phyloP scores from a whole-genome alignment of 2,329 filamentous ascomycete genomes.

The Colletotrichum sp. region DNA sequence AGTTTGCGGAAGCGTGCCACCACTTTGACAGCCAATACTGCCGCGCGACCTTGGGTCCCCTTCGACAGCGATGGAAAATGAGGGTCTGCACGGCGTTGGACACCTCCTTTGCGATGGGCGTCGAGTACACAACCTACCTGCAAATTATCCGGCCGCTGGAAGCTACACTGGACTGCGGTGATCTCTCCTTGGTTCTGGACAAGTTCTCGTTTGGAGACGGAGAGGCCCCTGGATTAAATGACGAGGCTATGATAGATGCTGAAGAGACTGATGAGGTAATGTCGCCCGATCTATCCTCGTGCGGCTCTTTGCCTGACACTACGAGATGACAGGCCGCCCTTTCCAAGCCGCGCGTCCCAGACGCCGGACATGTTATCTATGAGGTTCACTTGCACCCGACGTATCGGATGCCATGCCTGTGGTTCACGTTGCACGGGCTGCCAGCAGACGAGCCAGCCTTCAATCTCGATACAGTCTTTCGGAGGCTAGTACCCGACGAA shows the following conservation, averaged over 20 bases:
- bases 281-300: not conserved
- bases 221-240: constrained; percentile 31
- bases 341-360: constrained; percentile 32
- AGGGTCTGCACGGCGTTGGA: constrained; percentile 56
- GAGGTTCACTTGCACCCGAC: constrained; percentile 78
- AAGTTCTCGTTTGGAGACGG: constrained; percentile 47
- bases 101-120: constrained; percentile 43
- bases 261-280: constrained; percentile 58
- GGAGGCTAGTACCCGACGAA: constrained; percentile 70
- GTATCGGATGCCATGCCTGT: constrained; percentile 77
- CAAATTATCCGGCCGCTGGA: constrained; percentile 62
- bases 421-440: constrained; percentile 71
- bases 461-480: constrained; percentile 73
- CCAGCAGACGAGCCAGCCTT: constrained; percentile 60
- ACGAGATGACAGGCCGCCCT: constrained; percentile 42
- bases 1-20: constrained; percentile 71
- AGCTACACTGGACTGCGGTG: constrained; percentile 44
- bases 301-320: not conserved
- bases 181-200: constrained; percentile 51
- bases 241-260: constrained; percentile 53
- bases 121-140: constrained; percentile 56
- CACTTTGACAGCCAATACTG: constrained; percentile 64
- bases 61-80: constrained; percentile 61
- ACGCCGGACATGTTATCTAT: constrained; percentile 64
- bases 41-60: constrained; percentile 59